Evolutionary conservation across 768 basidiomycete genomes (phyloP), one percentile per base, ranked within the genome.

Genomic region (Tricholoma matsutake): DNA sequence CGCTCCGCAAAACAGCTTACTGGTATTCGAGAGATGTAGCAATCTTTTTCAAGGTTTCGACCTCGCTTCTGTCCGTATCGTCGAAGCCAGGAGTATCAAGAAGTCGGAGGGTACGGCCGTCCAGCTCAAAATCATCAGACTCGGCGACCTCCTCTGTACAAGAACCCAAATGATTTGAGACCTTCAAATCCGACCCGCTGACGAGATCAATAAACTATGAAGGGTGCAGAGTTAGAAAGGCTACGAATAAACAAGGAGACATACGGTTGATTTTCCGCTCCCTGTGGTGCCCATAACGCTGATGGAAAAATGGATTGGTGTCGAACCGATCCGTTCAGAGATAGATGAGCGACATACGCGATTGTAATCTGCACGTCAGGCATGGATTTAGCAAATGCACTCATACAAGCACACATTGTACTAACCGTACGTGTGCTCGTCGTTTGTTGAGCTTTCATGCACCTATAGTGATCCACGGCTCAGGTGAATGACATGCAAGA

Each of bases 61-160:
- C 29, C 28, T 63, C 56, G 11, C 39, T 34, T 14, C 41, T 52
- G n/a, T 64, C 45, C 0, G 60, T 57, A 25, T 61, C 57, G 37
- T 66, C 53, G 20, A 68, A 59, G 7, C 61, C 67, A n/a, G 67
- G 67, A 20, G 67, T 66, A 41, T 68, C 67, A 9, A 66, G 59
- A 11, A 68, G 52, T 13, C 45, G 31, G 39, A 68, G 57, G 16
- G 39, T 39, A 29, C 51, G 35, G 28, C 43, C 45, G 10, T 28
- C 41, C 8, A 57, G 41, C 22, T 58, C 28, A 58, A 56, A 59
- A 41, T 39, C 16, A 32, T 22, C 51, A 18, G 29, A 35, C 16
- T 39, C 59, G 35, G 29, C n/a, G n/a, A 66, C 57, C 11, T 54
- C 37, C 13, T 41, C 34, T 2, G 67, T 68, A 57, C 63, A 64